phyloP scores from a whole-genome alignment of 78 protist species.

The Pigoraptor vietnamica region DNA sequence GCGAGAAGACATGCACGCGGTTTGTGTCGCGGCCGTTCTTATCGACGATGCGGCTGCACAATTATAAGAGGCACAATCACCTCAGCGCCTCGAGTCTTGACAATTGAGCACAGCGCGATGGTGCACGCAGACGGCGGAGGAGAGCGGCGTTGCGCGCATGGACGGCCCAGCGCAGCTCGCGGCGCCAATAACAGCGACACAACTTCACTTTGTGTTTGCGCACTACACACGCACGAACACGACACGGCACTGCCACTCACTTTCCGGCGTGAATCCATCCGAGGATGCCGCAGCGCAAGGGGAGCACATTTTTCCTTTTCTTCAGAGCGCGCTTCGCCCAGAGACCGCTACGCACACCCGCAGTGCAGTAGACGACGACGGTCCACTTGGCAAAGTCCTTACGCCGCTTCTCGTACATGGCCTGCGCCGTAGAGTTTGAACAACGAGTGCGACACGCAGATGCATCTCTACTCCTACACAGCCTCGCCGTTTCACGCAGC shows the following conservation, averaged over 20 bases:
- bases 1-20: not conserved
- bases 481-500: not conserved
- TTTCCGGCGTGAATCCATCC: not conserved
- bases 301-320: not conserved
- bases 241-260: not conserved
- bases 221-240: not conserved
- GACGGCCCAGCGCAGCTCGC: too few relatives aligned
- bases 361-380: not conserved
- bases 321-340: not conserved
- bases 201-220: too few relatives aligned
- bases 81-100: too few relatives aligned
- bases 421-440: not conserved
- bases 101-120: not conserved
- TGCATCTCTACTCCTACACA: not conserved
- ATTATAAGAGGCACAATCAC: too few relatives aligned
- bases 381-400: not conserved
- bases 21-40: not conserved
- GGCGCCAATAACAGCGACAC: too few relatives aligned
- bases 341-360: not conserved
- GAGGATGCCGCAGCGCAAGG: not conserved
- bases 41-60: not conserved
- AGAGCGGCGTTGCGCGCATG: too few relatives aligned
- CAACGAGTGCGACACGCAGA: not conserved
- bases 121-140: not conserved
- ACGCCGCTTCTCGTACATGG: not conserved